Evolutionary conservation across 192 early-diverging fungal species (phyloP).

Genomic region (Mortierella hygrophila): DNA sequence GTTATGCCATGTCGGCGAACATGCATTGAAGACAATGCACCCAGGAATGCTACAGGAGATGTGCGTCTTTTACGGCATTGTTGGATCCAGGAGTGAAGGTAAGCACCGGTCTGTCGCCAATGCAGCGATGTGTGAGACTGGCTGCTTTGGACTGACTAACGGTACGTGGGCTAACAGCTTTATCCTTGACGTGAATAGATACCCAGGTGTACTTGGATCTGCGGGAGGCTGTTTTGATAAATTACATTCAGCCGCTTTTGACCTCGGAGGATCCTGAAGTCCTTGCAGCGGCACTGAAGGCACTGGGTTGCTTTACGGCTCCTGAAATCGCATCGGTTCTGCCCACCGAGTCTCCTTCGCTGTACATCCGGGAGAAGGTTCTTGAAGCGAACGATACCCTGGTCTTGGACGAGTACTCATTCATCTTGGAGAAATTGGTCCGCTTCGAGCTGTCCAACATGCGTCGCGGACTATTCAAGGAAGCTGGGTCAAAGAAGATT

Average conservation of each 20-base stretch:
- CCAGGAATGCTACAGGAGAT: conserved; percentile 51
- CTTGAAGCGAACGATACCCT: conserved; percentile 11
- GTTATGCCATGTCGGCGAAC: conserved; percentile 59
- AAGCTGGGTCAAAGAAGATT: conserved; percentile 19
- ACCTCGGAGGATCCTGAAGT: conserved; percentile 36
- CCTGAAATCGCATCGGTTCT: conserved; percentile 55
- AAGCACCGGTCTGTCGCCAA: background rate
- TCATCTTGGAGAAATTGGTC: conserved; percentile 61
- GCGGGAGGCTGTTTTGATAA: conserved; percentile 53
- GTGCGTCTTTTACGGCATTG: conserved; percentile 64
- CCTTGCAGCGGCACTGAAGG: conserved; percentile 45
- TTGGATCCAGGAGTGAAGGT: conserved; percentile 65
- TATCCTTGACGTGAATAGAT: conserved; percentile 31
- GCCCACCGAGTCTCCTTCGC: conserved; percentile 54
- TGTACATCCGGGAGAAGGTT: conserved; percentile 33
- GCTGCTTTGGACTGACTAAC: too few species aligned
- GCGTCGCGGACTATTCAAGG: conserved; percentile 66
- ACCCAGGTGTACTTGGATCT: conserved; percentile 60
- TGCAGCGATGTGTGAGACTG: too few species aligned
- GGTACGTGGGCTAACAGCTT: background rate
- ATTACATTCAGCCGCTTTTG: conserved; percentile 57
- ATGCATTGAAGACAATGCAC: conserved; percentile 39
- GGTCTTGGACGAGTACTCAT: conserved; percentile 41
- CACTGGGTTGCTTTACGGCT: conserved; percentile 57
- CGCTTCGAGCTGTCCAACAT: conserved; percentile 64